Conservation (phyloP, 805 yeast genomes). For the Starmera dryadoides region DNA sequence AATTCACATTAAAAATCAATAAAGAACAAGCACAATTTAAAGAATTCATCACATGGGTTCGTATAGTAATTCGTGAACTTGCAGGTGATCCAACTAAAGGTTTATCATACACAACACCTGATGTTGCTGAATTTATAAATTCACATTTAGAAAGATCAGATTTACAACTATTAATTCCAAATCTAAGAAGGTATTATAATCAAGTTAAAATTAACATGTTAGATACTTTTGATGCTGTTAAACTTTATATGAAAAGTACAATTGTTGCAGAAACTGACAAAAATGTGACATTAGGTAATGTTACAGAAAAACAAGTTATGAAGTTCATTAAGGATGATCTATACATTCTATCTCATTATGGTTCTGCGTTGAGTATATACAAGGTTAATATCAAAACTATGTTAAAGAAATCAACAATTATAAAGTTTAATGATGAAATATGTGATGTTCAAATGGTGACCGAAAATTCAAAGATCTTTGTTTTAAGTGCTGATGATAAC, state of each 20-base stretch:
- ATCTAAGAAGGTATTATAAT: slow-evolving; percentile 14
- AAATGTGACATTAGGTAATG: slow-evolving; percentile 6
- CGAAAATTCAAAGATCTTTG: background rate
- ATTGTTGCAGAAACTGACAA: background rate
- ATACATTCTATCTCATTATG: slow-evolving; percentile 6
- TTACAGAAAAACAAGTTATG: slow-evolving; percentile 12
- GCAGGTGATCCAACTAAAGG: slow-evolving; percentile 19
- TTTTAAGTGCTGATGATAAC: no score
- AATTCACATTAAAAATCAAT: slow-evolving; percentile 33
- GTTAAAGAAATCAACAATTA: background rate
- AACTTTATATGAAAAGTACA: slow-evolving; percentile 4
- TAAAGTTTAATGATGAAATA: slow-evolving; percentile 4
- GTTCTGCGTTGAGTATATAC: slow-evolving; percentile 7
- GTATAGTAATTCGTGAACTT: slow-evolving; percentile 20
- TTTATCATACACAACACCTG: slow-evolving; percentile 12
- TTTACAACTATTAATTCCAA: slow-evolving; percentile 14
- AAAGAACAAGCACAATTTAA: slow-evolving; percentile 38
- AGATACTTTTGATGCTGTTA: slow-evolving; percentile 14
- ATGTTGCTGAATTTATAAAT: slow-evolving; percentile 20
- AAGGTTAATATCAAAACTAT: slow-evolving; percentile 4
- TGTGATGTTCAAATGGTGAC: slow-evolving; percentile 6
- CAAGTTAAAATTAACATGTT: slow-evolving; percentile 14
- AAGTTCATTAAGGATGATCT: slow-evolving; percentile 4
- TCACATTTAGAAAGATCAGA: slow-evolving; percentile 16
- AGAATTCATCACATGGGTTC: slow-evolving; percentile 35